Percentiles rank a stretch among this genome's conserved stretches.
These are phyloP conservation scores for Russula sp. DNA, from an alignment of 768 basidiomycete species.

Conservation along the genomic window DNA sequence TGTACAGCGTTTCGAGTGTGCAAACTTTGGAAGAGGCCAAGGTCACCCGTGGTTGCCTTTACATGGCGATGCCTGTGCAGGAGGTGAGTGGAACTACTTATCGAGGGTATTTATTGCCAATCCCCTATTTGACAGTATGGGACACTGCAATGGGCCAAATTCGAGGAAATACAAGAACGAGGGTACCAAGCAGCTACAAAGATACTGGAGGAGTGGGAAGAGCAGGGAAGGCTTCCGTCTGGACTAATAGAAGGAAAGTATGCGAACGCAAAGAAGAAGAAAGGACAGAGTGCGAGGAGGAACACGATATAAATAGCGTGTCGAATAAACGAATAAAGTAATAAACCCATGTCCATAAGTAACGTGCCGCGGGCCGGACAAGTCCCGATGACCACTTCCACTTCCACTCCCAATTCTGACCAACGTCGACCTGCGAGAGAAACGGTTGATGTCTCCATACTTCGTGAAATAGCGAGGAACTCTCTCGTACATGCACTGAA, in stretches of 20 bases:
- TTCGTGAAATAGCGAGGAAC: conserved; percentile 78
- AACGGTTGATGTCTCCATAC: conserved; percentile 54
- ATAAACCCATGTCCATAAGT: neutral
- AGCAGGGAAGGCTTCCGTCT: conserved; percentile 81
- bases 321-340: too few species aligned
- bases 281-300: conserved; percentile 72
- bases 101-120: neutral
- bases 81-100: conserved; percentile 49
- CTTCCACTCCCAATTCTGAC: conserved; percentile 35
- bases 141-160: conserved; percentile 86
- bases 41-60: conserved; percentile 79
- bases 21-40: conserved; percentile 97
- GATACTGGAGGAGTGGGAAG: conserved; percentile 72
- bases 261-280: conserved; percentile 47
- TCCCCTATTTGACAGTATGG: conserved; percentile 57
- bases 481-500: conserved; percentile 84
- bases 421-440: conserved; percentile 40
- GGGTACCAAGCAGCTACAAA: conserved; percentile 74
- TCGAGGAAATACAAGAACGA: conserved; percentile 80
- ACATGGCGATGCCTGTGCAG: conserved; percentile 94
- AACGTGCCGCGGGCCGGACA: conserved; percentile 13
- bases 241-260: conserved; percentile 60
- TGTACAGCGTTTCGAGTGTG: conserved; percentile 84
- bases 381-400: conserved; percentile 29
- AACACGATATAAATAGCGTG: conserved; percentile 53